Conservation (phyloP, 495 filamentous ascomycete species). For the Hyaloscypha finlandica region DNA sequence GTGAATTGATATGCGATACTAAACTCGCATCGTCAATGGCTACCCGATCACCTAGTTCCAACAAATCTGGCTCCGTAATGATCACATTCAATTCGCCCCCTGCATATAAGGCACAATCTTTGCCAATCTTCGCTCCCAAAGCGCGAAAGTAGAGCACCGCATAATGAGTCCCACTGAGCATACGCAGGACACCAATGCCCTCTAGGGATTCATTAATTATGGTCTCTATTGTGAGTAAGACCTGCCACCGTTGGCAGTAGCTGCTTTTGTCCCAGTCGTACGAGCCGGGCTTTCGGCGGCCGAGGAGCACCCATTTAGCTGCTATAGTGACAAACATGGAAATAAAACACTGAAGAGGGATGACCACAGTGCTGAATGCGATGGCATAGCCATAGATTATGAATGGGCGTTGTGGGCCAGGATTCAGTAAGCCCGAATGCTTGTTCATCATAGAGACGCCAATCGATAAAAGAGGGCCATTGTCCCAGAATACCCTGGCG, state of each 20-base stretch:
- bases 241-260: conserved; percentile 49
- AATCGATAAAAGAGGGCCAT: conserved; percentile 38
- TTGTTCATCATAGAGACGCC: conserved; percentile 25
- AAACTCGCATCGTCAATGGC: conserved; percentile 49
- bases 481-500: conserved; percentile 44
- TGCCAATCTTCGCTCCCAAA: conserved; percentile 45
- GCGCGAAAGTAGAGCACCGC: conserved; percentile 43
- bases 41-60: conserved; percentile 47
- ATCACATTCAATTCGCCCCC: conserved; percentile 44
- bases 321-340: conserved; percentile 53
- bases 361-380: conserved; percentile 47
- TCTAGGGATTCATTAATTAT: conserved; percentile 45
- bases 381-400: conserved; percentile 34
- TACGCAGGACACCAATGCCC: conserved; percentile 42
- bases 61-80: conserved; percentile 52
- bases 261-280: conserved; percentile 49
- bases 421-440: neutral
- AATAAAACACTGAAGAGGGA: conserved; percentile 53
- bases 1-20: conserved; percentile 47
- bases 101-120: conserved; percentile 48
- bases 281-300: conserved; percentile 42
- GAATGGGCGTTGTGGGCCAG: conserved; percentile 1
- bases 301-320: conserved; percentile 51
- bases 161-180: conserved; percentile 46
- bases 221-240: conserved; percentile 45